phyloP scores from a whole-genome alignment of 73 alveolate genomes.

The Paramecium sonneborni region DNA sequence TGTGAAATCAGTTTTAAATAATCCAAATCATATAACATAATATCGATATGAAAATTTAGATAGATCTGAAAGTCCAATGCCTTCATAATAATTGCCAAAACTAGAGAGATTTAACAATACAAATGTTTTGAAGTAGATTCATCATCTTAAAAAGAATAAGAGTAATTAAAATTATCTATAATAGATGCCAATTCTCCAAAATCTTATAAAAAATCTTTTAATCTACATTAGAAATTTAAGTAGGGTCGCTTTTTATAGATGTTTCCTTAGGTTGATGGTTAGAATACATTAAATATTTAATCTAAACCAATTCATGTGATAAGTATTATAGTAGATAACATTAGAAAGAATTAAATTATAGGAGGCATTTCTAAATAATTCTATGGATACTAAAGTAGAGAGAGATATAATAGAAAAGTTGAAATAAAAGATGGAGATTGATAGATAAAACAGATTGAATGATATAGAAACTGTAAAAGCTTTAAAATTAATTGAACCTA shows the following conservation, averaged over 20 bases:
- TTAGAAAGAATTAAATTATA: neutral
- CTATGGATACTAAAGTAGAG: neutral
- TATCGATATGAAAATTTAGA: neutral
- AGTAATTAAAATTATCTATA: neutral
- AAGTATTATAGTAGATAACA: neutral
- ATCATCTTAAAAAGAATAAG: neutral
- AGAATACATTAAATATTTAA: constrained; percentile 9
- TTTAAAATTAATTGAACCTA: neutral
- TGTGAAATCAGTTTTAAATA: neutral
- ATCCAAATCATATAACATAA: constrained; percentile 39
- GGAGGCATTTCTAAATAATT: constrained; percentile 3
- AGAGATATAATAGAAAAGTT: neutral
- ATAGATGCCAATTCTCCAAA: constrained; percentile 2
- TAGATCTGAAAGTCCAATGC: constrained; percentile 26
- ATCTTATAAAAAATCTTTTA: neutral
- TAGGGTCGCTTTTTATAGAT: neutral
- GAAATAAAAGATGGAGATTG: neutral
- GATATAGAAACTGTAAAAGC: neutral
- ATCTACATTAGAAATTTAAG: neutral
- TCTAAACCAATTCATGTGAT: constrained; percentile 47
- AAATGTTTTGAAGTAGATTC: neutral
- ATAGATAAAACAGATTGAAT: neutral
- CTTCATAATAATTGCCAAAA: neutral
- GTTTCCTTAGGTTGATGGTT: neutral
- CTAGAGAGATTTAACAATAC: neutral